These are phyloP conservation scores for Eucalyptus polyanthemos DNA, from an alignment of 345 rosid genomes.

Conservation along the genomic window DNA sequence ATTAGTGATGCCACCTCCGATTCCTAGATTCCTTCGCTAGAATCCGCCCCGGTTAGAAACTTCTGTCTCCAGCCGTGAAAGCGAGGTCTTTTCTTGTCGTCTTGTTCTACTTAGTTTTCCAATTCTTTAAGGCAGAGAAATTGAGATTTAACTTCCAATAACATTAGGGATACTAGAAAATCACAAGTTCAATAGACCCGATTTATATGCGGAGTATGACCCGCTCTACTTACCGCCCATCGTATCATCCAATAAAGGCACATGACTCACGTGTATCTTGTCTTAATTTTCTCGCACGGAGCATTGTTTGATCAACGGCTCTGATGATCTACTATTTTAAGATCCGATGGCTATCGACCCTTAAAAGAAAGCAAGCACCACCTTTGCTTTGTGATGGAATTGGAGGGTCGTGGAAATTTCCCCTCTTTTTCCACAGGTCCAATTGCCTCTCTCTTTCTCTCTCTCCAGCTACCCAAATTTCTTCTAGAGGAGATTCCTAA, in stretches of 20 bases:
- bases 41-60: neutral
- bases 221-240: neutral
- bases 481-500: neutral
- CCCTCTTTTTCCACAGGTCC: neutral
- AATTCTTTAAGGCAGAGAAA: neutral
- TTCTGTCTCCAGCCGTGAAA: neutral
- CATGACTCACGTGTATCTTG: neutral
- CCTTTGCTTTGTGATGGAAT: neutral
- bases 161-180: neutral
- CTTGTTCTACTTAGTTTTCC: neutral
- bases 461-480: neutral
- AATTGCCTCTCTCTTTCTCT: neutral
- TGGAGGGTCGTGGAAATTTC: neutral
- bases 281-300: accelerated
- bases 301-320: neutral
- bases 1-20: neutral
- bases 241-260: neutral
- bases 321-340: accelerated
- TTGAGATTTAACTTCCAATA: neutral
- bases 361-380: neutral
- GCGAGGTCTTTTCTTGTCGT: neutral
- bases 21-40: neutral
- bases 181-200: neutral
- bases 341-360: neutral
- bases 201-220: neutral